phyloP scores from a whole-genome alignment of 257 asterid species.

The Nemophila menziesii region DNA sequence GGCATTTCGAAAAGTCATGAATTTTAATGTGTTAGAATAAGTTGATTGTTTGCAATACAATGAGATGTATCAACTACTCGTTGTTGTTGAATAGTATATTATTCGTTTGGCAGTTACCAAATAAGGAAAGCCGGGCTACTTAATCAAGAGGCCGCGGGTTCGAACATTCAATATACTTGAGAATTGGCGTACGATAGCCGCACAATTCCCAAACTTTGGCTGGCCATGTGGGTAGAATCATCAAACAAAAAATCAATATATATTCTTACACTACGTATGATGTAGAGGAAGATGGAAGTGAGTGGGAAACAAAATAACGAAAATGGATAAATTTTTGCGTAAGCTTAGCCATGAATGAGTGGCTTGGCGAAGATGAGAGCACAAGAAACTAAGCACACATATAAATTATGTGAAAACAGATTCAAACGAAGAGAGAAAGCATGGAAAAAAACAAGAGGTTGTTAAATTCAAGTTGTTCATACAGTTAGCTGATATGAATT shows the following conservation, averaged over 20 bases:
- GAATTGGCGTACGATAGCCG: slow-evolving; percentile 52
- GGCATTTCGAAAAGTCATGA: too few relatives aligned
- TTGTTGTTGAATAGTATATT: slow-evolving; percentile 34
- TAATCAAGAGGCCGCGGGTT: slow-evolving; percentile 29
- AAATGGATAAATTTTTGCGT: slow-evolving; percentile 51
- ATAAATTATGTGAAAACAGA: slow-evolving; percentile 44
- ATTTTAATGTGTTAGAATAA: too few relatives aligned
- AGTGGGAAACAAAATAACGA: slow-evolving; percentile 91
- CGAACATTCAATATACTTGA: slow-evolving; percentile 35
- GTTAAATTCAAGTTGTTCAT: slow-evolving; percentile 48
- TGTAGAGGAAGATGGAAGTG: slow-evolving; percentile 51
- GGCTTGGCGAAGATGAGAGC: slow-evolving; percentile 52
- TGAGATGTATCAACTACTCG: slow-evolving; percentile 39
- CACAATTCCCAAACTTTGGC: slow-evolving; percentile 31
- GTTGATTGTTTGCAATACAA: too few relatives aligned
- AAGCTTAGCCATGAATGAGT: slow-evolving; percentile 53
- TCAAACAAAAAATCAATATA: slow-evolving; percentile 18
- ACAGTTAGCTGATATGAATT: slow-evolving; percentile 43
- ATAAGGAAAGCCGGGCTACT: slow-evolving; percentile 39
- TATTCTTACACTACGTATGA: slow-evolving; percentile 22
- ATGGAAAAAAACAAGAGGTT: slow-evolving; percentile 41
- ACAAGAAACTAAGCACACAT: slow-evolving; percentile 41
- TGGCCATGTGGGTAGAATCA: slow-evolving; percentile 25
- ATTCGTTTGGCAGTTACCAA: slow-evolving; percentile 29
- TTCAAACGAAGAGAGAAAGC: slow-evolving; percentile 39